A percentile compares a stretch with the other conserved stretches of the same genome.
Evolutionary conservation across 805 yeast genomes (phyloP).

Genomic region (Kodamaea laetipori): DNA sequence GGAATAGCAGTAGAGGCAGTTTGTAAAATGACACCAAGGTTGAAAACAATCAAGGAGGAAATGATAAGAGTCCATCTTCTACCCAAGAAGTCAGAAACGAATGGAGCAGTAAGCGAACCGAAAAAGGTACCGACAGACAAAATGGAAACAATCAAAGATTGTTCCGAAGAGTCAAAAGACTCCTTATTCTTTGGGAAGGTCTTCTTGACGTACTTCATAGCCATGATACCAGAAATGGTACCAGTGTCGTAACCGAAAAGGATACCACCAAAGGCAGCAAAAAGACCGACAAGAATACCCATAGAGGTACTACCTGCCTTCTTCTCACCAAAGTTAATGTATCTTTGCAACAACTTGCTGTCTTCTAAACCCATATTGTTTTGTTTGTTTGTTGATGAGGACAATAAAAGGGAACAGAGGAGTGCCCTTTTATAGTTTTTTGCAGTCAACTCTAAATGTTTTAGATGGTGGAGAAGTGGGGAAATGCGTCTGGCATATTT

Average conservation of each 20-base stretch:
- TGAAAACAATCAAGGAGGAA: conserved; percentile 36
- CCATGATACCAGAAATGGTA: conserved; percentile 45
- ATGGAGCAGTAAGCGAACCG: conserved; percentile 41
- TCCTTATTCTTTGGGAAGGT: conserved; percentile 23
- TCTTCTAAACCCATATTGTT: conserved; percentile 42
- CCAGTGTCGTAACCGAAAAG: conserved; percentile 48
- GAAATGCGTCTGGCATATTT: not conserved
- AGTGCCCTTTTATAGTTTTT: conserved; percentile 6
- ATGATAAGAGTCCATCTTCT: conserved; percentile 41
- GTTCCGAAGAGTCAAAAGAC: conserved; percentile 23
- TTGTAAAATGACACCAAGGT: conserved; percentile 42
- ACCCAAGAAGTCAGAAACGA: conserved; percentile 40
- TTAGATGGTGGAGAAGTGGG: not conserved
- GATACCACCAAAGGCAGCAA: conserved; percentile 46
- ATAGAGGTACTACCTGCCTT: conserved; percentile 46
- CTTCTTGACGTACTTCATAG: conserved; percentile 39
- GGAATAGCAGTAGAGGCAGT: conserved; percentile 38
- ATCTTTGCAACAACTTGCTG: conserved; percentile 31
- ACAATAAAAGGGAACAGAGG: not conserved
- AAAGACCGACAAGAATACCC: conserved; percentile 43
- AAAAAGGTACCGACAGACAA: conserved; percentile 46
- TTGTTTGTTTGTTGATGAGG: conserved; percentile 12
- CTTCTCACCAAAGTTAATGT: conserved; percentile 48
- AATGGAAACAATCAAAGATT: conserved; percentile 30
- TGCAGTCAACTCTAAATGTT: not conserved